Evolutionary conservation across 768 basidiomycete species (phyloP), one percentile per base, ranked within the genome.

Genomic region (Tulasnella sp.): DNA sequence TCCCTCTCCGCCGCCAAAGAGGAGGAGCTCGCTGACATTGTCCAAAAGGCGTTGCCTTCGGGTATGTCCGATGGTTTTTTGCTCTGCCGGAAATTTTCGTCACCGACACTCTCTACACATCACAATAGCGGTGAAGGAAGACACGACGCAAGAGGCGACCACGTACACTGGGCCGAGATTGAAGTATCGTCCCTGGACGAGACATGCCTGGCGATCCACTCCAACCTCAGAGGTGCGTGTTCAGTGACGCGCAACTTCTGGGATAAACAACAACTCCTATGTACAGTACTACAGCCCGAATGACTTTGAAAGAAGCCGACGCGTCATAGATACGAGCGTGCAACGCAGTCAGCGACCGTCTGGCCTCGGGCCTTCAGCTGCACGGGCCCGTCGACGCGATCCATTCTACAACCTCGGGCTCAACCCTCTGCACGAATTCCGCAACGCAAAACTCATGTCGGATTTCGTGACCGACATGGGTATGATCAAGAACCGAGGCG

Each of bases 401-500:
- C 67, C 79, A 23, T 86, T 94, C 69, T 70, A 81, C 68, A 79
- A 84, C 62, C 74, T 84, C 29, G 71, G 73, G 57, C 73, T 92
- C 61, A 81, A 90, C 68, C 91, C 91, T 0, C 69, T 90, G 15
- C 71, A 79, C 61, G 79, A 86, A 67, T 75, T 78, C 52, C 70
- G 73, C 60, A 84, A 90, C 68, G 70, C 80, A 19, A 59, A 65
- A 35, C 68, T 90, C 32, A 69, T 92, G 53, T 70, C 74, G 42
- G 49, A 70, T 23, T 85, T 75, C 67, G 69, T 88, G 57, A 75
- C 84, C 0, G 77, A 81, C 43, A 85, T 92, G 81, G 83, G 86
- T 51, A 88, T 84, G 73, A 86, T 94, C 62, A 74, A 75, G 61
- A 70, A 73, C n/a, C 77, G 93, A 51, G 74, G 77, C 7, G 66